Conservation (phyloP, 2,329 filamentous ascomycete genomes). For the Alternaria arborescens region DNA sequence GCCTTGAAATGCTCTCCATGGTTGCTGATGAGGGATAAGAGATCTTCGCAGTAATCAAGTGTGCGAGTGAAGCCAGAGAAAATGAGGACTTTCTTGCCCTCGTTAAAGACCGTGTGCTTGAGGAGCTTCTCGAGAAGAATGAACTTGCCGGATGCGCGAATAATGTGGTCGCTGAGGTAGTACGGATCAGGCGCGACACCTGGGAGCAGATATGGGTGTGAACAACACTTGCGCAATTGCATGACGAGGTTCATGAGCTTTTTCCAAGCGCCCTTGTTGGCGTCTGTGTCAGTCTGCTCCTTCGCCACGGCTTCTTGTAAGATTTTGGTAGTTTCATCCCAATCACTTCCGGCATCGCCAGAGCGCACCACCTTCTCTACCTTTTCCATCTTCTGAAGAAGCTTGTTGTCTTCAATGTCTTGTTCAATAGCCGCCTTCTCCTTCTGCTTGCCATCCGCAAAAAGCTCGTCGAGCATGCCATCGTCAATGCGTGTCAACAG, state of each 20-base stretch:
- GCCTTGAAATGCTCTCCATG: constrained; percentile 55
- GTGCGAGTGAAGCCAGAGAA: constrained; percentile 64
- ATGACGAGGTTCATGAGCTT: constrained; percentile 65
- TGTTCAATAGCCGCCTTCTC: constrained; percentile 51
- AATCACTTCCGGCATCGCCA: constrained; percentile 39
- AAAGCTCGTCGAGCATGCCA: constrained; percentile 62
- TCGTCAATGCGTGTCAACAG: constrained; percentile 65
- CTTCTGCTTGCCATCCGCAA: constrained; percentile 58
- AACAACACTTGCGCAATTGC: constrained; percentile 65
- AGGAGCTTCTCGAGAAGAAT: constrained; percentile 63
- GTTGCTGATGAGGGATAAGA: constrained; percentile 57
- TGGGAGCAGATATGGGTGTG: constrained; percentile 63
- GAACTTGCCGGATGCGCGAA: constrained; percentile 64
- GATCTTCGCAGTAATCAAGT: constrained; percentile 62
- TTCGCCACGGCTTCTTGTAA: constrained; percentile 81
- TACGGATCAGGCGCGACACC: constrained; percentile 58
- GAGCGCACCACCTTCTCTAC: constrained; percentile 40
- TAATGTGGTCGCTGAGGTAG: constrained; percentile 57
- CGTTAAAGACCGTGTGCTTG: constrained; percentile 58
- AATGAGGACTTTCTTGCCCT: constrained; percentile 64
- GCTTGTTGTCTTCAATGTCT: constrained; percentile 49
- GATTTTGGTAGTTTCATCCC: constrained; percentile 86
- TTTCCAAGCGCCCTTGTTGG: constrained; percentile 55
- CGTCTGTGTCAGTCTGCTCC: constrained; percentile 41
- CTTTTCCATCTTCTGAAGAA: constrained; percentile 45